These are phyloP conservation scores for Fusarium pseudoanthophilum DNA, from an alignment of 2,329 filamentous ascomycete genomes.

Conservation along the genomic window DNA sequence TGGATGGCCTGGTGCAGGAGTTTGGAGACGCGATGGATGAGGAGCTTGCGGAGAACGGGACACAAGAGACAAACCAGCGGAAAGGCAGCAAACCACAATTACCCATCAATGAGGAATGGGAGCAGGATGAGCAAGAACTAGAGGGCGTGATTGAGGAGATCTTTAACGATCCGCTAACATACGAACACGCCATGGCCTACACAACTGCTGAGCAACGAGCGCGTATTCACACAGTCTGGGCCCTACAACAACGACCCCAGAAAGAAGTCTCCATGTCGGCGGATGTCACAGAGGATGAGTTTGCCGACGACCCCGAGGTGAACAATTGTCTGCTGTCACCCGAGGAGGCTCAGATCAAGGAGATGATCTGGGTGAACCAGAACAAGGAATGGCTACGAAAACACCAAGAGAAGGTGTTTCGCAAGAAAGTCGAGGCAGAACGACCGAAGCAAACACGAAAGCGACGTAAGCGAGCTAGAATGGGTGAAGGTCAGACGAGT, in stretches of 20 bases:
- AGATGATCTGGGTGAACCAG: constrained; percentile 92
- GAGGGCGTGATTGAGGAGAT: constrained; percentile 77
- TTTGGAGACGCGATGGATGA: constrained; percentile 56
- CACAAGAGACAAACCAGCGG: constrained; percentile 37
- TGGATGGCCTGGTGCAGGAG: constrained; percentile 57
- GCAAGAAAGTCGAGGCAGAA: constrained; percentile 72
- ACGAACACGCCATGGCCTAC: constrained; percentile 67
- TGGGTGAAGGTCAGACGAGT: constrained; percentile 72
- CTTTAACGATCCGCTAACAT: constrained; percentile 69
- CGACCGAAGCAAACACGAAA: constrained; percentile 68
- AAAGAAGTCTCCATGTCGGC: constrained; percentile 66
- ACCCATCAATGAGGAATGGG: constrained; percentile 71
- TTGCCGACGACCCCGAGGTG: constrained; percentile 90
- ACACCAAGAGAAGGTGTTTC: constrained; percentile 85
- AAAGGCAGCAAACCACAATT: constrained; percentile 55
- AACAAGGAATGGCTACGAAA: constrained; percentile 93
- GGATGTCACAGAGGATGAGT: constrained; percentile 82
- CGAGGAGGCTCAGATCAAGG: constrained; percentile 83
- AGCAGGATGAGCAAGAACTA: constrained; percentile 70
- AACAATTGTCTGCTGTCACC: constrained; percentile 78
- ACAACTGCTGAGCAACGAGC: constrained; percentile 67
- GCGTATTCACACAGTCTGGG: constrained; percentile 63
- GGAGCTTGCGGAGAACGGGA: constrained; percentile 33
- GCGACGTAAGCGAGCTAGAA: constrained; percentile 65
- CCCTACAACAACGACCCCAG: constrained; percentile 59